A percentile compares a stretch with the other conserved stretches of the same genome.
phyloP scores from a whole-genome alignment of 371 early-diverging fungal genomes.

The Lichtheimia ramosa region DNA sequence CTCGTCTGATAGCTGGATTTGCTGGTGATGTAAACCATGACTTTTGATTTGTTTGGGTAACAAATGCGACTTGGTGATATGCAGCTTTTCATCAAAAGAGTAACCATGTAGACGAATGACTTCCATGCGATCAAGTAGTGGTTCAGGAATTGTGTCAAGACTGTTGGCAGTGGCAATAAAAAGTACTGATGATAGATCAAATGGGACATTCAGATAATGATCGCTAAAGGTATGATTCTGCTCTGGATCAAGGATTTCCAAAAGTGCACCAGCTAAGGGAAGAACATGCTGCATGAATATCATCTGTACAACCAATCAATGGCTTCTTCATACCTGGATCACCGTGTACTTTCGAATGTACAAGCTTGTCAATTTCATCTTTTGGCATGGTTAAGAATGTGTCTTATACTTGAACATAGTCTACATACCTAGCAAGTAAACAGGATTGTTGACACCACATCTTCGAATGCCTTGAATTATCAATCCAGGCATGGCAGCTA shows the following conservation, averaged over 20 bases:
- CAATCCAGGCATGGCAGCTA: constrained; percentile 86
- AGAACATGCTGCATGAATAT: background rate
- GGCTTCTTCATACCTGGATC: constrained; percentile 61
- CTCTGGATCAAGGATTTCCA: constrained; percentile 81
- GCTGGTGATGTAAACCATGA: constrained; percentile 61
- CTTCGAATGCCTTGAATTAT: constrained; percentile 78
- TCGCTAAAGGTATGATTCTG: constrained; percentile 84
- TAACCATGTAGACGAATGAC: constrained; percentile 82
- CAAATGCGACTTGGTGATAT: constrained; percentile 52
- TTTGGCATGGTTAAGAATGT: background rate
- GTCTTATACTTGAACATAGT: background rate
- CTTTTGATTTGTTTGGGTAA: constrained; percentile 69
- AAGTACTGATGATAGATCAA: constrained; percentile 81
- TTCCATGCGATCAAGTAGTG: constrained; percentile 89
- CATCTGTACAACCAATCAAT: background rate
- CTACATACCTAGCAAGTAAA: constrained; percentile 75
- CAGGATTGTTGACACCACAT: constrained; percentile 79
- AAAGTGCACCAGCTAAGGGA: constrained; percentile 63
- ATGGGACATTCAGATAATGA: constrained; percentile 83
- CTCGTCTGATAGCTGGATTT: constrained; percentile 57
- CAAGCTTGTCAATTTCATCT: constrained; percentile 89
- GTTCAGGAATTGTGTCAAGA: constrained; percentile 74
- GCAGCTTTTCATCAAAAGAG: constrained; percentile 79
- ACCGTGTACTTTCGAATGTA: constrained; percentile 61
- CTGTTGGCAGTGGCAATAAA: constrained; percentile 91